A percentile compares a stretch with the other conserved stretches of the same genome.
phyloP scores from a whole-genome alignment of 192 early-diverging fungal genomes.

The Backusella sp. region DNA sequence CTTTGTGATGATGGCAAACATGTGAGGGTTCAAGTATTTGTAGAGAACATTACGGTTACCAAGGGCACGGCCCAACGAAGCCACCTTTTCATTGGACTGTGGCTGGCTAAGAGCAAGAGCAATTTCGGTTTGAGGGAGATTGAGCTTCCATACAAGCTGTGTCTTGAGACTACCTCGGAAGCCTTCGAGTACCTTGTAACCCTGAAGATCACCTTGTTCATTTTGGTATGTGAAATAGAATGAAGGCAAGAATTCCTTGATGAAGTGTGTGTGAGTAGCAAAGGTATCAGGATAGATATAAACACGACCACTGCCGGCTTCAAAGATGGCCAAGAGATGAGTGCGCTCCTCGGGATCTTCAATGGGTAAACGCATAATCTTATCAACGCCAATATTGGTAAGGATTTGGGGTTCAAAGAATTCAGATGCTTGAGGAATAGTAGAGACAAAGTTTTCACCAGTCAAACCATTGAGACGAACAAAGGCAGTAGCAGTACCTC shows the following conservation, averaged over 20 bases:
- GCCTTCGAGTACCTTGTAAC: conserved; percentile 52
- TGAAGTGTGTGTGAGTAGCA: conserved; percentile 50
- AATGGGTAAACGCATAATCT: conserved; percentile 60
- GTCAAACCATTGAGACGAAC: conserved; percentile 67
- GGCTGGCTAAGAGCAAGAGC: conserved; percentile 9
- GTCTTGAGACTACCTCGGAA: conserved; percentile 46
- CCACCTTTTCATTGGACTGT: conserved; percentile 54
- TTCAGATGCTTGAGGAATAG: conserved; percentile 16
- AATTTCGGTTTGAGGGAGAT: conserved; percentile 55
- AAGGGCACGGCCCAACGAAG: conserved; percentile 89
- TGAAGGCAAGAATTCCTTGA: conserved; percentile 43
- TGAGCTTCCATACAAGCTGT: conserved; percentile 50
- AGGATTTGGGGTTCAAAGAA: conserved; percentile 44
- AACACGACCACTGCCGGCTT: conserved; percentile 47
- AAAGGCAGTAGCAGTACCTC: conserved; percentile 30
- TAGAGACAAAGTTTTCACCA: conserved; percentile 51
- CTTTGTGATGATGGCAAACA: conserved; percentile 72
- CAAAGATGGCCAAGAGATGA: conserved; percentile 50
- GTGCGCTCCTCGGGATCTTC: conserved; percentile 63
- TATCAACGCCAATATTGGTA: conserved; percentile 35
- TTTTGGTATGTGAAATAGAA: conserved; percentile 71
- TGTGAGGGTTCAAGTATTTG: conserved; percentile 98
- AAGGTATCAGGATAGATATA: conserved; percentile 64
- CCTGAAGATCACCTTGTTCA: conserved; percentile 45
- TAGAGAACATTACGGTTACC: conserved; percentile 96